Evolutionary conservation across 805 yeast species (phyloP), one percentile per base, ranked within the genome.

Genomic region (Metschnikowia picachoensis): DNA sequence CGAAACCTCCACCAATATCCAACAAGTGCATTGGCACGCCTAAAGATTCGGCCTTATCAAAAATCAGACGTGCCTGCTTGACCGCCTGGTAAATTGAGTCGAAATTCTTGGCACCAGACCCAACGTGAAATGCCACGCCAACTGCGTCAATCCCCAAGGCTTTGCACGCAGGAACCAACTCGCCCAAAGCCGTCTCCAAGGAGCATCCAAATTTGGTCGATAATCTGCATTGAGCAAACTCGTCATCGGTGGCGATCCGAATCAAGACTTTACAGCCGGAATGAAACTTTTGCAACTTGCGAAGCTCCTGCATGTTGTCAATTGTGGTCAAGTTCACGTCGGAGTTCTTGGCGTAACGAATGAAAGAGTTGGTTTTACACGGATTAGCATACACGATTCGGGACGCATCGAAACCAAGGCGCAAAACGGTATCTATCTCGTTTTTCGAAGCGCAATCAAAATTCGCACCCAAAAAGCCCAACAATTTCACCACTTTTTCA

Each of bases 1-100:
- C 80, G 64, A 90, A 92, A 0, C 99, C 99, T 29, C 99, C 99
- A 42, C 99, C 99, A 55, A 92, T 82, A 61, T 92, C 99, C 49
- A 88, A 73, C 14, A 82, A 60, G 14, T 67, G 56, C 77, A 87
- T 70, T 9, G 59, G 48, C 45, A 75, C 68, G 5, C 83, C 85
- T 34, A 53, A 43, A 6, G 47, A 51, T 8, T 64, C 50, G 8
- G 82, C 95, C 46, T 66, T 59, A 44, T 83, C 84, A 59, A 91
- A 92, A 3, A 91, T 79, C 8, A 54, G 46, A 41, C 80, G 77
- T 2, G 96, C 78, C 60, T 89, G 95, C 43, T 68, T 62, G 33
- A 89, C 79, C 0, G 97, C 96, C 50, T 78, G 78, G 46, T 72
- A 73, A 53, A 87, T 77, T 3, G 92, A 77, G 36, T 70, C 64